Conservation (phyloP, 805 yeast species). For the Maudiozyma bulderi region DNA sequence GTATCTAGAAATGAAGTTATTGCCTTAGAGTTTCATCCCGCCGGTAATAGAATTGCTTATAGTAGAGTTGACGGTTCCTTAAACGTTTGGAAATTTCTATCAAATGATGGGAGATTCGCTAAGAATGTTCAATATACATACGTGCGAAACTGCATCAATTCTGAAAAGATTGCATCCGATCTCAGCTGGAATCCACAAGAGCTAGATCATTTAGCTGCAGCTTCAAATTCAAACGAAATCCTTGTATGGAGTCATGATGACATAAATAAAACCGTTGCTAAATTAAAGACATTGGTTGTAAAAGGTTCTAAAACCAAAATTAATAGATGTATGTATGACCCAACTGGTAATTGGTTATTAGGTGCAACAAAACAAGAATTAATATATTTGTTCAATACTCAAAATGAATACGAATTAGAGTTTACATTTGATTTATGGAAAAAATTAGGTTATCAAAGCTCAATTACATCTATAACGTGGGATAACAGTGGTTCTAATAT, state of each 20-base stretch:
- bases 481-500: conserved; percentile 30
- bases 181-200: conserved; percentile 22
- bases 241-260: conserved; percentile 18
- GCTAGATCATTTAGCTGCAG: conserved; percentile 17
- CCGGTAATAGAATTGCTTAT: conserved; percentile 21
- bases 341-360: conserved; percentile 39
- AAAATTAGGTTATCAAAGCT: conserved; percentile 12
- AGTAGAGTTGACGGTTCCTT: conserved; percentile 26
- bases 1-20: conserved; percentile 14
- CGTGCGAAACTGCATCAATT: conserved; percentile 12
- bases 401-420: conserved; percentile 24
- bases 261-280: conserved; percentile 7
- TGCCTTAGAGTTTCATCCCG: conserved; percentile 20
- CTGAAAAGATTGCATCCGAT: conserved; percentile 13
- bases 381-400: conserved; percentile 30
- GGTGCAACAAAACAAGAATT: conserved; percentile 35
- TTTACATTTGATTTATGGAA: conserved; percentile 4
- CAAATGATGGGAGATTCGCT: conserved; percentile 3
- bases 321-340: conserved; percentile 30
- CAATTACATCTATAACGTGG: conserved; percentile 27
- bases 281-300: conserved; percentile 10
- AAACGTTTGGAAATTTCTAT: conserved; percentile 15
- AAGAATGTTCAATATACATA: conserved; percentile 8
- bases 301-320: conserved; percentile 10
- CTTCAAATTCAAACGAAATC: conserved; percentile 14